A percentile compares a stretch with the other conserved stretches of the same genome.
phyloP scores from a whole-genome alignment of 306 rosid genomes.

The Prunus mira region DNA sequence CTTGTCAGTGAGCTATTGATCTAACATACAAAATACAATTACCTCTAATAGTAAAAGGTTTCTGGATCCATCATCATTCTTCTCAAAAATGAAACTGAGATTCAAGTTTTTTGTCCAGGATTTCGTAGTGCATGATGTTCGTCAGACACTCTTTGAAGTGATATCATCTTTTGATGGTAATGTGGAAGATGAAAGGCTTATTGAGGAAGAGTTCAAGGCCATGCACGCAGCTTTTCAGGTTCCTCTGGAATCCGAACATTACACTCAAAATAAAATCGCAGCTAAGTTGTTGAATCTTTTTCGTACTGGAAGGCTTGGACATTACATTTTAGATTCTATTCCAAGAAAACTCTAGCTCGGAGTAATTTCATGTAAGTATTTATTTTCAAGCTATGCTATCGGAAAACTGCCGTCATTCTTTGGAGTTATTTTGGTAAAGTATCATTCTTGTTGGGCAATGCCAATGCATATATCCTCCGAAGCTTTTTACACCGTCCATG shows the following conservation, averaged over 20 bases:
- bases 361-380: not conserved
- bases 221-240: slow-evolving; percentile 51
- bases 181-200: slow-evolving; percentile 42
- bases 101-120: slow-evolving; percentile 43
- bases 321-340: slow-evolving; percentile 55
- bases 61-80: not conserved
- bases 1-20: not conserved
- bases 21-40: too few relatives aligned
- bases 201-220: slow-evolving; percentile 43
- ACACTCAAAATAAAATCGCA: slow-evolving; percentile 46
- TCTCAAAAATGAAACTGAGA: not conserved
- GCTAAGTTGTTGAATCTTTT: slow-evolving; percentile 67
- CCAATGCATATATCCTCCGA: too few relatives aligned
- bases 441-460: not conserved
- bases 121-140: slow-evolving; percentile 49
- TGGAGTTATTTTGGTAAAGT: not conserved
- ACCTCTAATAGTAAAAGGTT: not conserved
- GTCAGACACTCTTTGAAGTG: slow-evolving; percentile 50
- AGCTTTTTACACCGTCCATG: too few relatives aligned
- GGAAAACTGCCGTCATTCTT: not conserved
- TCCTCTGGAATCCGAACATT: slow-evolving; percentile 34
- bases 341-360: slow-evolving; percentile 18
- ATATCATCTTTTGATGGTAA: slow-evolving; percentile 52
- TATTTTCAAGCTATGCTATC: not conserved
- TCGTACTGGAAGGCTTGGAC: slow-evolving; percentile 81